phyloP scores from a whole-genome alignment of 2,329 filamentous ascomycete species.

The Fusarium abutilonis region DNA sequence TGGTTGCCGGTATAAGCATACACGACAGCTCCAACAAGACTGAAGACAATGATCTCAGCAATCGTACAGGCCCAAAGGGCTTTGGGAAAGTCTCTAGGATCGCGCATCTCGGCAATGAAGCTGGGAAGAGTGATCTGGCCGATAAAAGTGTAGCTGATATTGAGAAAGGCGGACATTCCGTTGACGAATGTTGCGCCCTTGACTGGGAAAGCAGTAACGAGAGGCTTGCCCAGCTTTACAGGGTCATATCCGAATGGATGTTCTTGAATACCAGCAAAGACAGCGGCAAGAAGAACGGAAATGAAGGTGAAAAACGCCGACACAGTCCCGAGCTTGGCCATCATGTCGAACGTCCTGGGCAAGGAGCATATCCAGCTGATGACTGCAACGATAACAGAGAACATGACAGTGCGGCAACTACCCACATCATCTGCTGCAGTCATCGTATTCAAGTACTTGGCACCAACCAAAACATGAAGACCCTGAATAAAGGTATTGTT shows the following conservation, averaged over 20 bases:
- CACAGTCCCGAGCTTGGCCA: constrained; percentile 80
- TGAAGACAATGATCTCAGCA: constrained; percentile 86
- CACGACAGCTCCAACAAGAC: constrained; percentile 80
- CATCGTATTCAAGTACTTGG: constrained; percentile 92
- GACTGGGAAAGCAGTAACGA: constrained; percentile 74
- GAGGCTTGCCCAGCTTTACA: constrained; percentile 65
- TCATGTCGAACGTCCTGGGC: constrained; percentile 82
- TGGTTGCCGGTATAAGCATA: constrained; percentile 91
- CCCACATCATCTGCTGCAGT: constrained; percentile 71
- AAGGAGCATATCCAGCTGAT: constrained; percentile 83
- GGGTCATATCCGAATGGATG: constrained; percentile 75
- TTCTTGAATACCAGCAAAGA: constrained; percentile 80
- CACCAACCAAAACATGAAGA: constrained; percentile 83
- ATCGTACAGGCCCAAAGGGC: constrained; percentile 91
- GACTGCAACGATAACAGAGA: constrained; percentile 77
- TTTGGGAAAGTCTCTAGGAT: constrained; percentile 84
- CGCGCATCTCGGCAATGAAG: constrained; percentile 94
- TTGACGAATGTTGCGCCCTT: constrained; percentile 80
- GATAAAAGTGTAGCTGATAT: constrained; percentile 96
- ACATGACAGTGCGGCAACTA: constrained; percentile 78
- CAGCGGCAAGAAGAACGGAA: constrained; percentile 83
- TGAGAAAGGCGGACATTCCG: constrained; percentile 88
- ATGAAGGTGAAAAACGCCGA: constrained; percentile 91
- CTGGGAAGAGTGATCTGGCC: constrained; percentile 93
- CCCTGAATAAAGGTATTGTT: constrained; percentile 94